Base-by-base conservation (phyloP, 441 rosid species). In the Daphne laureola region DNA sequence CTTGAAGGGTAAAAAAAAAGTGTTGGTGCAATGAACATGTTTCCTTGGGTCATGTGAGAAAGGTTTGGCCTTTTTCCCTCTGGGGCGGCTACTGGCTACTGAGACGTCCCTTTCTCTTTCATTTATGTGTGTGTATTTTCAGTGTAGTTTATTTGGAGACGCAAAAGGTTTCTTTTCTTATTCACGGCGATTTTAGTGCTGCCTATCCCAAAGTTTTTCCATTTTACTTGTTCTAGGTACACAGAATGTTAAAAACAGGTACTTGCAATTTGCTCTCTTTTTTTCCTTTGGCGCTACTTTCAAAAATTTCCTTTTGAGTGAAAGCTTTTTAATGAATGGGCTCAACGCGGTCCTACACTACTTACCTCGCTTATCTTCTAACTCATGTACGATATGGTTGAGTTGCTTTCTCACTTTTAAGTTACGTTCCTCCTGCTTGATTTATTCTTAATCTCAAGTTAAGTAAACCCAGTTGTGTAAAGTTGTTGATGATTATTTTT, bases 41-140 rank as follows among this genome's bases (percentile, higher is more conserved):
- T 31, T 9, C 38, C 38, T 31, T 31, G 38, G 38, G 38, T 31
- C 9, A 7, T 31, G 38, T 31, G 38, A 31, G 9, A 9, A 5
- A 31, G 11, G 38, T 9, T 31, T 5, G 38, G 38, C 11, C 35
- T 54, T 51, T 51, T 12, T 38, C 50, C 18, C 14, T 38, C 53
- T 58, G 46, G 68, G 72, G 53, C 67, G 66, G 69, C 71, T 55
- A 49, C 65, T 66, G 79, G 67, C 71, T 55, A 46, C 65, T 66
- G 79, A 69, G 58, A 67, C 43, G 78, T 80, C 83, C 16, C 49
- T 75, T 63, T 78, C 72, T 45, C 45, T 49, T 68, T 63, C 65
- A 62, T 57, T 57, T 59, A 49, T 25, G 18, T 59, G 72, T 67
- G 79, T 31, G 55, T 68, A 48, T 57, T 51, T 65, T 66, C 49